Base-by-base conservation (phyloP, 1,284 basidiomycete species). In the Tetrapyrgos nigripes region DNA sequence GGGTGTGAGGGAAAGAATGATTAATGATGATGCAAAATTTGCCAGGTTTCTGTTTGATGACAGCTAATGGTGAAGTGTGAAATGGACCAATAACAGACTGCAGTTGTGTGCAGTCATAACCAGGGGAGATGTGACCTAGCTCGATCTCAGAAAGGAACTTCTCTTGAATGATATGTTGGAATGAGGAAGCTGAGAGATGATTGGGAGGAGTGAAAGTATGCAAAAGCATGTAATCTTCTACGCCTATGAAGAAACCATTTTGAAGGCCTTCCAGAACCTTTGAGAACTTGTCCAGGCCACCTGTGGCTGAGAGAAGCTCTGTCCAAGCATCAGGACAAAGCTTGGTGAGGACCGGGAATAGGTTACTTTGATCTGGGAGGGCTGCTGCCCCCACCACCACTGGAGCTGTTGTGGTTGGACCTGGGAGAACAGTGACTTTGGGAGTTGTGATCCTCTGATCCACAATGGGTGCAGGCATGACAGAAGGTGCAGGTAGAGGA, bases 1-100 rank as follows among this genome's bases (percentile, higher is more conserved):
- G 31, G 1, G 24, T 45, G 3, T 31, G 37, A 14, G 58, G 61
- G 37, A 24, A 57, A 5, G 58, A 62, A 29, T 62, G 61, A 28
- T 62, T 49, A 11, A 60, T 57, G 28, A 62, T 49, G n/a, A 60
- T 57, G 3, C 61, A 40, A 17, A 56, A 53, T 35, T 62, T 62
- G 9, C 58, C 58, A 5, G 54, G 58, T 19, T 49, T 33, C 33
- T 59, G 53, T 31, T 59, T 50, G 11, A 57, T 17, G 8, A 62
- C 58, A 11, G 54, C 53, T 37, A 60, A 46, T 2, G 54, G 61
- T 10, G 55, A 58, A 19, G 58, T 62, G 13, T 54, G 33, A 47
- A 57, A 58, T 27, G 29, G 47, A n/a, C 62, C 62, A 19, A 63
- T 46, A 26, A 55, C 17, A 8, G 26, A 14, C 40, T 60, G 37